A percentile compares a stretch with the other conserved stretches of the same genome.
These are phyloP conservation scores for Suillus occidentalis DNA, from an alignment of 768 basidiomycete genomes.

Conservation along the genomic window DNA sequence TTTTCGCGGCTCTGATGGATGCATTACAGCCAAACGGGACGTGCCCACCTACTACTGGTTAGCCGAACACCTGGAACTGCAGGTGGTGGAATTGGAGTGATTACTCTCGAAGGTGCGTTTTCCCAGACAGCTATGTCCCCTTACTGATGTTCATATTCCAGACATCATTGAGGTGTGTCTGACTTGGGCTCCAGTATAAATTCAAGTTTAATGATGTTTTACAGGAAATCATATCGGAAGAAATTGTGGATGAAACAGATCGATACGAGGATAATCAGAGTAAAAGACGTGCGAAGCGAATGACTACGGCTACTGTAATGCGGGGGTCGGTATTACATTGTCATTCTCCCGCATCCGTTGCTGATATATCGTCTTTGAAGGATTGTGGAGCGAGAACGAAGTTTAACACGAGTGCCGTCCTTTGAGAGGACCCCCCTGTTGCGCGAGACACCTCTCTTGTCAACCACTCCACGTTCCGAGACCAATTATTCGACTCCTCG, in stretches of 20 bases:
- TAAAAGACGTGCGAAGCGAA: conserved; percentile 69
- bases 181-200: background rate
- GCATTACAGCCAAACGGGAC: conserved; percentile 77
- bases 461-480: background rate
- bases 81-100: conserved; percentile 87
- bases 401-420: conserved; percentile 26
- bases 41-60: conserved; percentile 88
- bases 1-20: background rate
- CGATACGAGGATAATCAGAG: conserved; percentile 84
- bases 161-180: conserved; percentile 70
- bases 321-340: conserved; percentile 49
- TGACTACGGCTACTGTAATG: conserved; percentile 77
- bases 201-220: conserved; percentile 13
- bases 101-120: conserved; percentile 76
- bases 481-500: background rate
- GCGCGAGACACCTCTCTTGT: background rate
- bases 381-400: conserved; percentile 55
- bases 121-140: conserved; percentile 7
- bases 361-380: conserved; percentile 26
- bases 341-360: background rate
- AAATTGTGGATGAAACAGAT: conserved; percentile 95
- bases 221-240: conserved; percentile 93
- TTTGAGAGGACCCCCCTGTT: conserved; percentile 41
- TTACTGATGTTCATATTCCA: conserved; percentile 21
- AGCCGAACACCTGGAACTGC: conserved; percentile 78